A percentile compares a stretch with the other conserved stretches of the same genome.
These are phyloP conservation scores for Plectosphaerella sp. DNA, from an alignment of 2,329 filamentous ascomycete species.

Conservation along the genomic window DNA sequence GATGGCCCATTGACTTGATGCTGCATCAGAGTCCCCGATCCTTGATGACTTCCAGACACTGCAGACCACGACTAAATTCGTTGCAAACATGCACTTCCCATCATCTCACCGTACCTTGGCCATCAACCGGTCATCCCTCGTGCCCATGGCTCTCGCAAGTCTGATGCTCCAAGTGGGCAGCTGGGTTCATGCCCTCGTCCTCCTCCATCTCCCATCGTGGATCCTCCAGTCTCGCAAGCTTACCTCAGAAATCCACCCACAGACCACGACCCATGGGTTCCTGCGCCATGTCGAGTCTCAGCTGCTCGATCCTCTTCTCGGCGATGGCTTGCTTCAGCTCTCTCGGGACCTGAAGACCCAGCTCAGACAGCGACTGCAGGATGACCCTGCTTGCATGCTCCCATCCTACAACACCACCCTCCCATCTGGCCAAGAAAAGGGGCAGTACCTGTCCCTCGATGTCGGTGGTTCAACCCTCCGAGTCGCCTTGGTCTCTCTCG, in stretches of 20 bases:
- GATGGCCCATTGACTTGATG: no score
- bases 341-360: constrained; percentile 48
- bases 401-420: constrained; percentile 63
- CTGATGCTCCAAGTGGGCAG: no score
- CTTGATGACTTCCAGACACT: no score
- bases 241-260: not conserved
- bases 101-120: no score
- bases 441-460: constrained; percentile 58
- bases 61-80: no score
- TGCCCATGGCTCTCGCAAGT: no score
- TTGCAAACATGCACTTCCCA: no score
- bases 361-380: constrained; percentile 47
- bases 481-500: constrained; percentile 58
- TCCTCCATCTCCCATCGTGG: no score
- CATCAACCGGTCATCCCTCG: no score
- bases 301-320: constrained; percentile 43
- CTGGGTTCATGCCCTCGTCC: no score
- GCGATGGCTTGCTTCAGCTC: constrained; percentile 39
- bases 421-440: constrained; percentile 53
- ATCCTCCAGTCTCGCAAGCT: no score
- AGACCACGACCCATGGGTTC: constrained; percentile 41
- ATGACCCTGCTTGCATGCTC: constrained; percentile 55
- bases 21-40: no score
- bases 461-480: constrained; percentile 66
- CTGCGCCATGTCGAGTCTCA: constrained; percentile 49